These are phyloP conservation scores for Debaryomyces maramus DNA, from an alignment of 805 yeast genomes.

Conservation along the genomic window DNA sequence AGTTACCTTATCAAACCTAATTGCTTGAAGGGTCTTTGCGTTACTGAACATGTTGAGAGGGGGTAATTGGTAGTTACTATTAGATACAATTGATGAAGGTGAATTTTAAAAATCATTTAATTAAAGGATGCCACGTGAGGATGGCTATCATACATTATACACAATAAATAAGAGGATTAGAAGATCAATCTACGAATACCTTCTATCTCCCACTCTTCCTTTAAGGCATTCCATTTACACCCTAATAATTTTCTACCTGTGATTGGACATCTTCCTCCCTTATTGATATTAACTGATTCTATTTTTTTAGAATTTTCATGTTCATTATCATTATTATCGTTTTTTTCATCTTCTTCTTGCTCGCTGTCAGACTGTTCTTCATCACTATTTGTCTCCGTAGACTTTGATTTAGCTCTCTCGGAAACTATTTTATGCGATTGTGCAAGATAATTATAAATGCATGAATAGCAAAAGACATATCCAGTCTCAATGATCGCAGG, in stretches of 20 bases:
- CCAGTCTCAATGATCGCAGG: constrained; percentile 94
- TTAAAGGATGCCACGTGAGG: constrained; percentile 1
- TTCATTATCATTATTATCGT: background rate
- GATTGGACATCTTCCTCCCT: constrained; percentile 80
- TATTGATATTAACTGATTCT: constrained; percentile 28
- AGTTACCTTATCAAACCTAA: constrained; percentile 53
- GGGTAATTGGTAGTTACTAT: too few relatives aligned
- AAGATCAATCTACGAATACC: constrained; percentile 76
- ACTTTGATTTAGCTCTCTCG: constrained; percentile 7
- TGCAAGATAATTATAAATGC: constrained; percentile 67
- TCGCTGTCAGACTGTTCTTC: constrained; percentile 12
- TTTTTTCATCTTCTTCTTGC: constrained; percentile 8
- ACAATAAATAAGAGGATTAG: too few relatives aligned
- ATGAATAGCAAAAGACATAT: constrained; percentile 82
- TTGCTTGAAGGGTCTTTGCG: constrained; percentile 51
- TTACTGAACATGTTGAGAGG: background rate
- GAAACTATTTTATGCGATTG: constrained; percentile 40
- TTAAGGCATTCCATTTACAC: constrained; percentile 60
- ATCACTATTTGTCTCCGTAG: constrained; percentile 11
- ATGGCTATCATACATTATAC: background rate
- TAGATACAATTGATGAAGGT: background rate
- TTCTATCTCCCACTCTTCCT: constrained; percentile 66
- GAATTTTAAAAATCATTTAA: background rate
- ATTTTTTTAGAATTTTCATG: constrained; percentile 1
- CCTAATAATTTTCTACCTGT: constrained; percentile 72